phyloP scores from a whole-genome alignment of 1,284 basidiomycete genomes.

The Uromyces viciae-fabae region DNA sequence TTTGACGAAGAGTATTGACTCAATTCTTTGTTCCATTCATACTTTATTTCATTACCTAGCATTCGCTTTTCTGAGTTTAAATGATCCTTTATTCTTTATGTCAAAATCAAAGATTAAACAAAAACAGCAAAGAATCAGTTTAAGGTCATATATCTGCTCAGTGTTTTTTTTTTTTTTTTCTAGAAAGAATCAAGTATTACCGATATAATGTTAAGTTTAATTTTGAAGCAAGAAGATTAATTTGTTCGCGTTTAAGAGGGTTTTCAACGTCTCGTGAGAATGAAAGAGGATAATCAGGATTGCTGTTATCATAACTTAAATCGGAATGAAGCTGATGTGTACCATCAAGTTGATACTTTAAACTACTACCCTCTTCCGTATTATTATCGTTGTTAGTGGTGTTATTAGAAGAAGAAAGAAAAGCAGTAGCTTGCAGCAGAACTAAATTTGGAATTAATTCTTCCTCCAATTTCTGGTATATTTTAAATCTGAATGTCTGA shows the following conservation, averaged over 20 bases:
- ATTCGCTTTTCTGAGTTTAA: neutral
- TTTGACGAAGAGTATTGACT: neutral
- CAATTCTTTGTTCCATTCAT: neutral
- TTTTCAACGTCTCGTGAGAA: neutral
- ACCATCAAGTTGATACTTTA: no score
- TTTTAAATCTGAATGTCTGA: neutral
- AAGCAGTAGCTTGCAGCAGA: neutral
- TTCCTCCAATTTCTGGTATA: neutral
- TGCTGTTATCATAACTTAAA: no score
- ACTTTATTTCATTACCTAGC: neutral
- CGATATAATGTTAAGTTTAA: neutral
- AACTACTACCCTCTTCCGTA: neutral
- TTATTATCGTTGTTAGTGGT: neutral
- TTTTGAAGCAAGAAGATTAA: neutral
- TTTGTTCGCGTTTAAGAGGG: neutral
- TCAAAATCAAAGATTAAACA: neutral
- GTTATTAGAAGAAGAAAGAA: neutral
- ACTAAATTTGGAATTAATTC: neutral
- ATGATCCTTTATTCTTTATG: no score
- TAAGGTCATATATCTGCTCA: no score
- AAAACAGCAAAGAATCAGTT: no score
- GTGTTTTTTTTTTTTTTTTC: no score
- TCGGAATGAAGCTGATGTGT: no score
- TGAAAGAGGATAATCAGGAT: no score
- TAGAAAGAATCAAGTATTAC: no score